Base-by-base conservation (phyloP, 805 yeast genomes). In the Pichia phayaonensis region DNA sequence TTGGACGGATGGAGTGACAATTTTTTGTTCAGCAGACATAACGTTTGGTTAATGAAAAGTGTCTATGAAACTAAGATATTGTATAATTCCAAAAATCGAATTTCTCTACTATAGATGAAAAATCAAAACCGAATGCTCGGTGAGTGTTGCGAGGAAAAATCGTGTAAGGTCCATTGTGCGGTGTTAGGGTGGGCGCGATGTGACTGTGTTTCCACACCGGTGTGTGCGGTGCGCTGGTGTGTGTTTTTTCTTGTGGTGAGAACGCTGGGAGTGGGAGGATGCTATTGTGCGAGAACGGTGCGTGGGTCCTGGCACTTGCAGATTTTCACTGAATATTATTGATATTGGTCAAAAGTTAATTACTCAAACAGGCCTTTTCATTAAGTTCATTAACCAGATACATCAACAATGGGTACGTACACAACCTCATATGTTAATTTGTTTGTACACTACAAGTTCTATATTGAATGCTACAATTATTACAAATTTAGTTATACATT, bases 1-100 rank as follows among this genome's bases (percentile, higher is more conserved):
- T 81, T 84, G 90, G 73, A 86, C 92, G 78, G 90, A 84, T 81
- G 86, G 89, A 43, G 49, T 49, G 40, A 46, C 56, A 46, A 48
- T 45, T 50, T 54, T 54, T 40, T 38, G 42, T 47, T 50, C 52
- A 74, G 76, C 74, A 70, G 89, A 62, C 66, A 63, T 64, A 49
- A 51, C 42, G 45, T 31, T 44, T 44, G 45, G 40, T 48, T 40
- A 10, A 23, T 40, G 51, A 23, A 44, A 6, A 34, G 38, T 34
- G 38, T 34, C 38, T 34, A 16, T 34, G 20, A 16, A 16, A 8
- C 8, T 34, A 34, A n/a, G 38, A 16, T 34, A 16, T 34, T 34
- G n/a, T 3, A 3, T n/a, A 16, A 34, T 8, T 15, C n/a, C 20
- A 16, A 34, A n/a, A 34, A 10, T 5, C n/a, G 20, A 20, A 34